Percentiles rank a stretch among this genome's conserved stretches.
phyloP scores from a whole-genome alignment of 2,329 filamentous ascomycete species.

The Trichoderma atroviride region DNA sequence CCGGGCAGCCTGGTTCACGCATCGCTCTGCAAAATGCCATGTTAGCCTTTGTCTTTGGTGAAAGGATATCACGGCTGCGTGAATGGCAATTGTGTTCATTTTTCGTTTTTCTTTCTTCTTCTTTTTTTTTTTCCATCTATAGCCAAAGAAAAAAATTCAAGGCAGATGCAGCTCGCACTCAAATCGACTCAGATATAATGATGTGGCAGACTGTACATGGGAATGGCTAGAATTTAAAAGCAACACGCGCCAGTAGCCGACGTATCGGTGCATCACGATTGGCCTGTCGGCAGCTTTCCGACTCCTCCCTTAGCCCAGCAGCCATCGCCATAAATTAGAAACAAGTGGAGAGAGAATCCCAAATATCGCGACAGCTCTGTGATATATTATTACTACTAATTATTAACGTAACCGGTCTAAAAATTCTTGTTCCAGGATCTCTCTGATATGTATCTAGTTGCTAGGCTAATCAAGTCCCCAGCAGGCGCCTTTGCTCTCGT shows the following conservation, averaged over 20 bases:
- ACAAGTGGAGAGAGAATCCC: neutral
- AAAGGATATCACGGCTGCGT: neutral
- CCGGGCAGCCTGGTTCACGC: neutral
- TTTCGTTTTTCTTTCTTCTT: neutral
- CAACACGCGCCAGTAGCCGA: neutral
- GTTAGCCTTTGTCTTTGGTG: neutral
- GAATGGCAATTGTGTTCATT: neutral
- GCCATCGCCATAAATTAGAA: neutral
- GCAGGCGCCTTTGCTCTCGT: neutral
- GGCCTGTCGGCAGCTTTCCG: neutral
- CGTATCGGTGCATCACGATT: neutral
- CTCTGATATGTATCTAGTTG: neutral
- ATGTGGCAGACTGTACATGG: neutral
- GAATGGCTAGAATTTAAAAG: neutral
- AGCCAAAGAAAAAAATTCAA: neutral
- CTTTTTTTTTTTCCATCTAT: neutral
- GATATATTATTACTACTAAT: neutral
- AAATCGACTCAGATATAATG: too few species aligned
- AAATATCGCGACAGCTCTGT: neutral
- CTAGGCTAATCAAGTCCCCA: neutral
- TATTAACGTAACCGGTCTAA: neutral
- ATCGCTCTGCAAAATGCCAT: neutral
- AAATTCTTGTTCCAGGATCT: neutral
- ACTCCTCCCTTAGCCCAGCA: neutral
- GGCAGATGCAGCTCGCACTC: too few species aligned